Evolutionary conservation across 495 filamentous ascomycete genomes (phyloP).

Genomic region (Jackrogersella multiformis): DNA sequence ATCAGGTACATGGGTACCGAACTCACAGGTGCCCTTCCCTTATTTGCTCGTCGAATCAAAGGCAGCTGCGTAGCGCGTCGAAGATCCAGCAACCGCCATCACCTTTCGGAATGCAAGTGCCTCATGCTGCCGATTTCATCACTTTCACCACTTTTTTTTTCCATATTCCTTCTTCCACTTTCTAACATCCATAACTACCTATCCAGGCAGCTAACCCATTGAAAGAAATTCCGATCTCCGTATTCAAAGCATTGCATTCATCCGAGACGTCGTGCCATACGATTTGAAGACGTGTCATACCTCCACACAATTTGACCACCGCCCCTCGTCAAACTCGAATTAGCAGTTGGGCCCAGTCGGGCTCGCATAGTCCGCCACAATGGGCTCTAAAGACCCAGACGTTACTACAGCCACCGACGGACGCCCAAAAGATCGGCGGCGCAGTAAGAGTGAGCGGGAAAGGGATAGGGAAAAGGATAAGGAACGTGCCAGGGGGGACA

Average conservation of each 20-base stretch:
- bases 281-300: constrained; percentile 9
- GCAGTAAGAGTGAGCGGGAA: constrained; percentile 48
- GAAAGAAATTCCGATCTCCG: neutral
- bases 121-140: constrained; percentile 17
- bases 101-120: constrained; percentile 34
- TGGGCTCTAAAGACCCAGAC: constrained; percentile 59
- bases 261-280: constrained; percentile 7
- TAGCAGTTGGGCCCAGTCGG: constrained; percentile 42
- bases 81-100: constrained; percentile 44
- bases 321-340: constrained; percentile 13
- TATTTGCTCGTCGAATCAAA: constrained; percentile 42
- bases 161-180: neutral
- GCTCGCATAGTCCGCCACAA: constrained; percentile 52
- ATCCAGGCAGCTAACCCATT: constrained; percentile 11
- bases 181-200: neutral
- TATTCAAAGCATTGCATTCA: constrained; percentile 13
- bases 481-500: constrained; percentile 38
- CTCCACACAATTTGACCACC: constrained; percentile 6
- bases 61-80: constrained; percentile 46
- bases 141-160: constrained; percentile 33
- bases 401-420: constrained; percentile 50
- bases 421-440: constrained; percentile 52
- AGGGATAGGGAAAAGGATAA: constrained; percentile 44
- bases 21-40: constrained; percentile 10
- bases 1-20: neutral